phyloP scores from a whole-genome alignment of 192 early-diverging fungal species.

The Globomyces pollinis-pini region DNA sequence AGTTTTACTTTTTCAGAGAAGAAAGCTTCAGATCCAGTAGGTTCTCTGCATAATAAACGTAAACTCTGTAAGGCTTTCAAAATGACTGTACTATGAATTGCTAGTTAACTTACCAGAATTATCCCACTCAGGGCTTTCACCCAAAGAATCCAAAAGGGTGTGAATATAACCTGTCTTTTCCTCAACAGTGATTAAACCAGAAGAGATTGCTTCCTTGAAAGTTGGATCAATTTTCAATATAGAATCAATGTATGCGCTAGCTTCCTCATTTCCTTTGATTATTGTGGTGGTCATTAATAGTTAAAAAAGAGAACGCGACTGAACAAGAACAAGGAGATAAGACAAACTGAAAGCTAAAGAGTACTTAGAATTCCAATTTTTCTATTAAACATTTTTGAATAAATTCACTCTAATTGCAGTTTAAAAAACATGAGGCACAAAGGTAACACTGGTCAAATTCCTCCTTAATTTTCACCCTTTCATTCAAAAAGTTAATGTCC shows the following conservation, averaged over 20 bases:
- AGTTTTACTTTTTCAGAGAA: not conserved
- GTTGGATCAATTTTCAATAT: not conserved
- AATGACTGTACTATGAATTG: not conserved
- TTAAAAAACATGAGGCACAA: no score
- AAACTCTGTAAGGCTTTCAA: not conserved
- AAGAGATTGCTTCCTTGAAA: not conserved
- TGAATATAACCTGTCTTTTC: no score
- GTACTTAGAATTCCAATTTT: no score
- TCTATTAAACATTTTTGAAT: no score
- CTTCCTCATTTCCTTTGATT: not conserved
- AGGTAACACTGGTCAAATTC: no score
- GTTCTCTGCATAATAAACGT: constrained; percentile 6
- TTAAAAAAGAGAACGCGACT: not conserved
- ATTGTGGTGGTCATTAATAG: not conserved
- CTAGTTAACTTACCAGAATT: not conserved
- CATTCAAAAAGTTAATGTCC: no score
- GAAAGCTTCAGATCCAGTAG: constrained; percentile 2
- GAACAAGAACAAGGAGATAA: not conserved
- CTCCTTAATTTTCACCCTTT: no score
- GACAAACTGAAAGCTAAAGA: no score
- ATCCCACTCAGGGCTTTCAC: not conserved
- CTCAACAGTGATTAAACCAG: not conserved
- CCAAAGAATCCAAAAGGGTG: not conserved
- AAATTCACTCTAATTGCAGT: no score
- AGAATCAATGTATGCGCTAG: not conserved